Conservation (phyloP, 2,329 filamentous ascomycete genomes). For the Decorospora gaudefroyi region DNA sequence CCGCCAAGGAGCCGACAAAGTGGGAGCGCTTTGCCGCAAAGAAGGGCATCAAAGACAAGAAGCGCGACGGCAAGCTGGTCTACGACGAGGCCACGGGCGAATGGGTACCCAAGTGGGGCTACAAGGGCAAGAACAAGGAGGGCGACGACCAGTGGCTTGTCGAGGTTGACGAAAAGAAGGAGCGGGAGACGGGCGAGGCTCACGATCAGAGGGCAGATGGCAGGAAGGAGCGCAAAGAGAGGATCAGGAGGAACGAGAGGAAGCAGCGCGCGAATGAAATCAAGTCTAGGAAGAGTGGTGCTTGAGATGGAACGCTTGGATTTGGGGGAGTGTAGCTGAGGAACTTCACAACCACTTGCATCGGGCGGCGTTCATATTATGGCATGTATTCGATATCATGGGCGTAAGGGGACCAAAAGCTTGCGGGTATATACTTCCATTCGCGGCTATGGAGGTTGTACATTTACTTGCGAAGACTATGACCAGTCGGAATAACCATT, state of each 20-base stretch:
- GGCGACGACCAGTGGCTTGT: constrained; percentile 86
- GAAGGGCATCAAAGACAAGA: constrained; percentile 94
- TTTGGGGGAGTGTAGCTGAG: constrained; percentile 3
- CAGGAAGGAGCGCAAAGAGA: constrained; percentile 63
- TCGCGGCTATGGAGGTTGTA: not conserved
- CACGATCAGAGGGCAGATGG: constrained; percentile 61
- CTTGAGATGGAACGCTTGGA: constrained; percentile 18
- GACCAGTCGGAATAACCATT: too few relatives aligned
- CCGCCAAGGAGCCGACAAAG: constrained; percentile 80
- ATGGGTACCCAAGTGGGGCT: constrained; percentile 95
- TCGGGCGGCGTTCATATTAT: constrained; percentile 36
- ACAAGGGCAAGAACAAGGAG: constrained; percentile 86
- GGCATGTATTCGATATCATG: constrained; percentile 20
- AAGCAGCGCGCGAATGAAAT: constrained; percentile 61
- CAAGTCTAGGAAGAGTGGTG: constrained; percentile 63
- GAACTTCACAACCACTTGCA: constrained; percentile 29
- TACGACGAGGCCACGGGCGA: constrained; percentile 84
- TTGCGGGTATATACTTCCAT: constrained; percentile 5
- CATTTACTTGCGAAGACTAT: too few relatives aligned
- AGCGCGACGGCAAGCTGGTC: constrained; percentile 76
- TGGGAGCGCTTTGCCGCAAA: constrained; percentile 97
- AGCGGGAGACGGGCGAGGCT: constrained; percentile 68
- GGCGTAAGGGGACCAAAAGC: constrained; percentile 13
- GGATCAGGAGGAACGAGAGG: constrained; percentile 50
- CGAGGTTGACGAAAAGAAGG: constrained; percentile 76